Conservation (phyloP, 495 filamentous ascomycete genomes). For the Chaetomium tenue region DNA sequence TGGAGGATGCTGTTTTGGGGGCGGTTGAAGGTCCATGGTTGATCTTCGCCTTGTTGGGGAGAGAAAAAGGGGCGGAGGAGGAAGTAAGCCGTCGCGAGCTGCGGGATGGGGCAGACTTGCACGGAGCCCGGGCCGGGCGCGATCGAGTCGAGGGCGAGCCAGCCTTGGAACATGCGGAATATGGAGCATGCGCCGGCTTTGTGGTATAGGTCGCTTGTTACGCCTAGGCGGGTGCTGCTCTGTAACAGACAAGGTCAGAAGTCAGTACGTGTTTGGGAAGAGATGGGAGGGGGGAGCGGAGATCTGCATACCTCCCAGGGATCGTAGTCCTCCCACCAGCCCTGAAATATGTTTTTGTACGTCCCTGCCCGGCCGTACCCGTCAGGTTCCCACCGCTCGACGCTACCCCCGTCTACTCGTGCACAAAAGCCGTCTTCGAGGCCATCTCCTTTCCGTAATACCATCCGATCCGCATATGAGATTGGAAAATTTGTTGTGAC, state of each 20-base stretch:
- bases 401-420: constrained; percentile 72
- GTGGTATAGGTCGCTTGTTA: constrained; percentile 76
- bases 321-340: constrained; percentile 78
- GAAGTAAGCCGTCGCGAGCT: constrained; percentile 76
- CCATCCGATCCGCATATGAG: constrained; percentile 75
- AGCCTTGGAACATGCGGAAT: constrained; percentile 86
- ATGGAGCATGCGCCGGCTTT: constrained; percentile 78
- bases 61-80: constrained; percentile 83
- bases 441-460: constrained; percentile 50
- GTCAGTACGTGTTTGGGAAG: neutral
- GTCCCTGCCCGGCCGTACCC: constrained; percentile 69
- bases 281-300: neutral
- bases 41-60: constrained; percentile 30
- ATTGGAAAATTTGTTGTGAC: constrained; percentile 62
- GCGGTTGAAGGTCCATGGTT: constrained; percentile 37
- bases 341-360: constrained; percentile 68
- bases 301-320: constrained; percentile 60
- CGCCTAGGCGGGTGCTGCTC: constrained; percentile 63
- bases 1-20: constrained; percentile 59
- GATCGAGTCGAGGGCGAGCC: constrained; percentile 69
- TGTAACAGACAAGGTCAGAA: constrained; percentile 7
- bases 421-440: constrained; percentile 29
- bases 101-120: constrained; percentile 72
- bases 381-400: constrained; percentile 85
- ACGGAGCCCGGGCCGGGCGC: constrained; percentile 62